Evolutionary conservation across 2,329 filamentous ascomycete species (phyloP), one percentile per base, ranked within the genome.

Genomic region (Calonectria naviculata): DNA sequence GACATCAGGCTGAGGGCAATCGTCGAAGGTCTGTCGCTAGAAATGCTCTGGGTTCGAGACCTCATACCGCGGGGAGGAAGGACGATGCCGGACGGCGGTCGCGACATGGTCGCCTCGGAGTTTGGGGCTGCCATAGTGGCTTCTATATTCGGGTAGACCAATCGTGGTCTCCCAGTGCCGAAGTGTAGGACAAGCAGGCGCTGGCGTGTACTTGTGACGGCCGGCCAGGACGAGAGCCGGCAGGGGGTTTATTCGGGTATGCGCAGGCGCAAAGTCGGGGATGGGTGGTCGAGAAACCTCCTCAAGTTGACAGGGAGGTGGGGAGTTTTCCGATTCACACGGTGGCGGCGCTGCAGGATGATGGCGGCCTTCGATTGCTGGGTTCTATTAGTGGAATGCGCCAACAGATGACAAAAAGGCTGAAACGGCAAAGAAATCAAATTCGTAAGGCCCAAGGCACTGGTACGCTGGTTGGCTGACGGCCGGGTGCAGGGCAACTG

Each of bases 21-120:
- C 73, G 89, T 86, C 7, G 93, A 94, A 28, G 92, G 90, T 71
- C 90, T 86, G 81, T 94, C 93, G 85, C 93, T 94, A 71, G 91
- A 94, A 74, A 93, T 88, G 82, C 92, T 94, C 74, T 89, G 89
- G 17, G 88, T 87, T 77, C 89, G 85, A 41, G 89, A 89, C 75
- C 83, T 81, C 71, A 80, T 78, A 52, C 78, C 79, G 64, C 81
- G 80, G 29, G 81, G 81, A 52, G 83, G 82, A 47, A 78, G 70
- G 68, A 66, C 56, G 41, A 81, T 74, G 71, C 77, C 81, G 44
- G 83, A 83, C 26, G 80, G 71, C 72, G 82, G 81, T 69, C 80
- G 80, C 69, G 82, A 83, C 78, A 78, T 70, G 67, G 64, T 70
- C 62, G 63, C 58, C 41, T 81, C 80, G 65, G 72, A 58, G 61